Percentiles rank a stretch among this genome's conserved stretches.
phyloP scores from a whole-genome alignment of 306 rosid species.

The Urtica urens region DNA sequence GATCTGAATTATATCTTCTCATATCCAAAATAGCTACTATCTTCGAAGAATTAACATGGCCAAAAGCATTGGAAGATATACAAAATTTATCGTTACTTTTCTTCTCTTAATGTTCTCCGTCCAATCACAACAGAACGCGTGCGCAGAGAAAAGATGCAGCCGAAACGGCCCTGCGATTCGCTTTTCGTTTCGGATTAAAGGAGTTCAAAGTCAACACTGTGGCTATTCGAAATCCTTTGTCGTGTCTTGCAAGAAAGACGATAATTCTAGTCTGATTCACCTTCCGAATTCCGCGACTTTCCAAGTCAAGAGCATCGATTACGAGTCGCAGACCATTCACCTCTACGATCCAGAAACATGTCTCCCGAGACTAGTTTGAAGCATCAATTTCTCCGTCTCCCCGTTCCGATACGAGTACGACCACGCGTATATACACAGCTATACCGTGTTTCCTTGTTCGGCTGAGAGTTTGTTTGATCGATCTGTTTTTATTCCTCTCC shows the following conservation, averaged over 20 bases:
- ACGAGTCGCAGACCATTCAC: constrained; percentile 6
- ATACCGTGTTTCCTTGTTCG: background rate
- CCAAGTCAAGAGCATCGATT: constrained; percentile 10
- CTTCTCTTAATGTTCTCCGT: too few species aligned
- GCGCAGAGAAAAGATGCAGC: constrained; percentile 15
- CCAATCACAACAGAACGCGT: background rate
- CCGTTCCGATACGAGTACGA: background rate
- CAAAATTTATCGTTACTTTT: too few species aligned
- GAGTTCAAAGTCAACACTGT: background rate
- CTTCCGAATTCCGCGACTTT: constrained; percentile 1
- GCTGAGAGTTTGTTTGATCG: too few species aligned
- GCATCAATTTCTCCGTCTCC: background rate
- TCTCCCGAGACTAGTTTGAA: background rate
- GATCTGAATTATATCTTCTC: too few species aligned
- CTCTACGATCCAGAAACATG: constrained; percentile 17
- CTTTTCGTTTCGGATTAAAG: constrained; percentile 1
- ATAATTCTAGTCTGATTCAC: constrained; percentile 10
- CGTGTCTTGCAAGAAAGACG: constrained; percentile 13
- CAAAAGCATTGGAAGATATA: too few species aligned
- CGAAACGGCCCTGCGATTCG: constrained; percentile 12
- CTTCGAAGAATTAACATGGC: too few species aligned
- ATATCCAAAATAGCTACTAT: too few species aligned
- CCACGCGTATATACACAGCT: background rate
- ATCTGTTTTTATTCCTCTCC: background rate
- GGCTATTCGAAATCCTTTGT: constrained; percentile 1